phyloP scores from a whole-genome alignment of 257 asterid species.

The Handroanthus guayacan region DNA sequence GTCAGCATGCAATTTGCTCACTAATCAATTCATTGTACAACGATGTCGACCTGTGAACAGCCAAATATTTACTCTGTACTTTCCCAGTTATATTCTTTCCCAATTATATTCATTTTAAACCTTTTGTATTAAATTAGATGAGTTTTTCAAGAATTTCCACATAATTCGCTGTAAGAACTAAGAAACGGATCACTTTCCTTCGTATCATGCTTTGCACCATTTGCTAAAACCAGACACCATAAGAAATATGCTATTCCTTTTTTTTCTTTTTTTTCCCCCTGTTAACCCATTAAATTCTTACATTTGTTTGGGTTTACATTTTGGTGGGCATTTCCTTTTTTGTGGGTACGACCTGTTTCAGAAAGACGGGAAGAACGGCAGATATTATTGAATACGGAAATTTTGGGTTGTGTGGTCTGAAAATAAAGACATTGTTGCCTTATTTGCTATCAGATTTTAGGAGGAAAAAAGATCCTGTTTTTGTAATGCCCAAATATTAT shows the following conservation, averaged over 20 bases:
- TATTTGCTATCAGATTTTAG: too few species aligned
- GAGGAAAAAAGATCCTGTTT: constrained; percentile 16
- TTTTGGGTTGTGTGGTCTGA: constrained; percentile 50
- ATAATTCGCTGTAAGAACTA: too few species aligned
- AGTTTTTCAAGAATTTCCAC: too few species aligned
- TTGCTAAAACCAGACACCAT: too few species aligned
- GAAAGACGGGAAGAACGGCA: constrained; percentile 38
- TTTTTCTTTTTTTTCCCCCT: background rate
- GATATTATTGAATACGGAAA: constrained; percentile 49
- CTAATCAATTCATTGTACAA: constrained; percentile 50
- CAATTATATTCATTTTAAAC: too few species aligned
- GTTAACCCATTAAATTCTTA: too few species aligned
- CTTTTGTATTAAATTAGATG: constrained; percentile 5
- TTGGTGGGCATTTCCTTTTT: constrained; percentile 43
- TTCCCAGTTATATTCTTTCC: too few species aligned
- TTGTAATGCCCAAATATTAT: constrained; percentile 11
- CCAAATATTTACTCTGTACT: constrained; percentile 16
- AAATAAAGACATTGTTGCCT: constrained; percentile 55
- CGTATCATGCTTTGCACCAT: too few species aligned
- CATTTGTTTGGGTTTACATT: constrained; percentile 18
- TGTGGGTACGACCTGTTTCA: constrained; percentile 35
- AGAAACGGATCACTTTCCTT: too few species aligned
- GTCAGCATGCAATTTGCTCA: constrained; percentile 35
- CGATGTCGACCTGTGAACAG: constrained; percentile 40
- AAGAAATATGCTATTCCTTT: background rate